Percentiles rank a stretch among this genome's conserved stretches.
Conservation (phyloP, 345 rosid species). For the Litchi chinensis region DNA sequence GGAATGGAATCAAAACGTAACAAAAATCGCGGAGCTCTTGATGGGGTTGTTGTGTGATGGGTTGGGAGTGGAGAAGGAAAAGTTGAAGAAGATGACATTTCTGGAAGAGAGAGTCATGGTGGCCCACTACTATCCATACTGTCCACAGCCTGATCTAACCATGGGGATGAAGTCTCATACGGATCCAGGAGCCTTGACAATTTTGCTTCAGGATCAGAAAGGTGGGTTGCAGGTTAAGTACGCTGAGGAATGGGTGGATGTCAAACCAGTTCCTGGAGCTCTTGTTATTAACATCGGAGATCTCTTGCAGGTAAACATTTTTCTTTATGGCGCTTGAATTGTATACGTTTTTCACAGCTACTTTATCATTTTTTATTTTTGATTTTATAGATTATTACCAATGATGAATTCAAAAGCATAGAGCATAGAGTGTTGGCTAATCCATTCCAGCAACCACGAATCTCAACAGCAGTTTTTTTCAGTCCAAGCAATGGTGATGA, state of each 20-base stretch:
- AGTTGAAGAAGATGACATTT: conserved; percentile 19
- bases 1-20: conserved; percentile 17
- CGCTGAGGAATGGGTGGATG: conserved; percentile 48
- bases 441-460: conserved; percentile 32
- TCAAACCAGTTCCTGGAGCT: conserved; percentile 48
- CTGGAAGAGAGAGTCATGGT: conserved; percentile 9
- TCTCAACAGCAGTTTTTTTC: conserved; percentile 47
- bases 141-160: conserved; percentile 29
- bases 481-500: conserved; percentile 31
- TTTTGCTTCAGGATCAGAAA: conserved; percentile 23
- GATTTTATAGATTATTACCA: conserved; percentile 42
- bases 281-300: conserved; percentile 54
- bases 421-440: conserved; percentile 56
- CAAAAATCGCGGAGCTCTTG: conserved; percentile 14
- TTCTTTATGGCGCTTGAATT: no score
- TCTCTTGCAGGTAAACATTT: conserved; percentile 43
- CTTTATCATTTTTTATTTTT: not conserved
- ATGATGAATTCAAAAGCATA: conserved; percentile 50
- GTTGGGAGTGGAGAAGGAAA: conserved; percentile 7
- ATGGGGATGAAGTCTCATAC: conserved; percentile 18
- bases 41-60: conserved; percentile 31
- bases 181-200: conserved; percentile 22
- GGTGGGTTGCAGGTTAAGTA: conserved; percentile 21
- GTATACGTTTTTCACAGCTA: no score
- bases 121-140: conserved; percentile 26